A percentile compares a stretch with the other conserved stretches of the same genome.
Conservation (phyloP, 306 rosid species). For the Cucurbita moschata region DNA sequence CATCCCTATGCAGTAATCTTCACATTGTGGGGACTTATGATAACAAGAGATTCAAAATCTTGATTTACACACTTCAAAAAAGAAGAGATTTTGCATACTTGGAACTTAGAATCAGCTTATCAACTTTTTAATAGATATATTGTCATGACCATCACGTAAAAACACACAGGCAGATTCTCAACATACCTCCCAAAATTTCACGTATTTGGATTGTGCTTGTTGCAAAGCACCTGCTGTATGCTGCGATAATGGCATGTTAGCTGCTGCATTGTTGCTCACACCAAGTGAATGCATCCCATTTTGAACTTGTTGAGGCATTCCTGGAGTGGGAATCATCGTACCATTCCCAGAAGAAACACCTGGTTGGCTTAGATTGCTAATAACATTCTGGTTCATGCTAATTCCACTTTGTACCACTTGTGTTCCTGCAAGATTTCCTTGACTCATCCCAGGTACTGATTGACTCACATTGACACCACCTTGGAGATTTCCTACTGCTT, state of each 20-base stretch:
- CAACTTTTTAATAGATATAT: background rate
- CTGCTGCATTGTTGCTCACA: constrained; percentile 42
- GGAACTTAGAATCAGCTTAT: background rate
- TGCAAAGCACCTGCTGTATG: constrained; percentile 56
- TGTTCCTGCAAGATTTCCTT: constrained; percentile 61
- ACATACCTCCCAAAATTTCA: constrained; percentile 96
- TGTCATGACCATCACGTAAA: background rate
- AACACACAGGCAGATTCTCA: background rate
- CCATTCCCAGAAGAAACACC: constrained; percentile 77
- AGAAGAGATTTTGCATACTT: background rate
- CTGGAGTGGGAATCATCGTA: constrained; percentile 95
- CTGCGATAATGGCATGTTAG: constrained; percentile 58
- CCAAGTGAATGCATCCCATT: constrained; percentile 57
- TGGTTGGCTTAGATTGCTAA: constrained; percentile 58
- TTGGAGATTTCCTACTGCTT: constrained; percentile 62
- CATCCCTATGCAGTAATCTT: background rate
- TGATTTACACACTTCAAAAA: background rate
- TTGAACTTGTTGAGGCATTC: constrained; percentile 79
- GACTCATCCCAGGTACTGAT: constrained; percentile 55
- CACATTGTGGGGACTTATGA: background rate
- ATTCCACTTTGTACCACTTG: constrained; percentile 77
- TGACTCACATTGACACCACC: constrained; percentile 76
- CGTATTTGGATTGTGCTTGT: constrained; percentile 70
- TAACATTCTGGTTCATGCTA: constrained; percentile 68
- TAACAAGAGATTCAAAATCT: background rate